These are phyloP conservation scores for Cyberlindnera petersonii DNA, from an alignment of 805 yeast species.

Conservation along the genomic window DNA sequence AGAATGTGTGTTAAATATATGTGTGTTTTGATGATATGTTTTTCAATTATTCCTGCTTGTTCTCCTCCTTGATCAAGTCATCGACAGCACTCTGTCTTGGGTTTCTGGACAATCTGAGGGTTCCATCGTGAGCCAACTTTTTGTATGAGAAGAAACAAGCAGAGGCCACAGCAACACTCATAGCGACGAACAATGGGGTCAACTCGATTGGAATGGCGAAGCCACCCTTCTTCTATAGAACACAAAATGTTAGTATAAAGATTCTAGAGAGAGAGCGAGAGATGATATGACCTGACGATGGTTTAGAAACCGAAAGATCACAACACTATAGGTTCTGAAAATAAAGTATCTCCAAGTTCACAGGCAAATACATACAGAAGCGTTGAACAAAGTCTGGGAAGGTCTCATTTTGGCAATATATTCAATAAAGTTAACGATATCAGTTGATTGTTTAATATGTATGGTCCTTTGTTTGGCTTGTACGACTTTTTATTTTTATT, in stretches of 20 bases:
- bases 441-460: not conserved
- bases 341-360: too few species aligned
- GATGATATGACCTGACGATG: not conserved
- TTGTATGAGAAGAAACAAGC: slow-evolving; percentile 50
- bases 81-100: slow-evolving; percentile 34
- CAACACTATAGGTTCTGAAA: too few species aligned
- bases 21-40: slow-evolving; percentile 1
- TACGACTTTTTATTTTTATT: slow-evolving; percentile 10
- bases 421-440: not conserved
- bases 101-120: slow-evolving; percentile 47
- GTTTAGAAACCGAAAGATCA: too few species aligned
- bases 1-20: not conserved
- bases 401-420: slow-evolving; percentile 41
- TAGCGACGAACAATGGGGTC: slow-evolving; percentile 54
- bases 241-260: slow-evolving; percentile 16
- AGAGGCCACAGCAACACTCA: slow-evolving; percentile 48
- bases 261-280: not conserved
- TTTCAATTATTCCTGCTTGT: not conserved
- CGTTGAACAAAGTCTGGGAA: slow-evolving; percentile 41
- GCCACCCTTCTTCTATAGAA: slow-evolving; percentile 35
- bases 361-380: slow-evolving; percentile 41
- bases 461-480: not conserved
- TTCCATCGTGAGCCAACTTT: slow-evolving; percentile 45
- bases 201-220: slow-evolving; percentile 48
- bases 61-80: slow-evolving; percentile 14